Evolutionary conservation across 805 yeast genomes (phyloP).

Genomic region (Lipomyces yamanashiensis): DNA sequence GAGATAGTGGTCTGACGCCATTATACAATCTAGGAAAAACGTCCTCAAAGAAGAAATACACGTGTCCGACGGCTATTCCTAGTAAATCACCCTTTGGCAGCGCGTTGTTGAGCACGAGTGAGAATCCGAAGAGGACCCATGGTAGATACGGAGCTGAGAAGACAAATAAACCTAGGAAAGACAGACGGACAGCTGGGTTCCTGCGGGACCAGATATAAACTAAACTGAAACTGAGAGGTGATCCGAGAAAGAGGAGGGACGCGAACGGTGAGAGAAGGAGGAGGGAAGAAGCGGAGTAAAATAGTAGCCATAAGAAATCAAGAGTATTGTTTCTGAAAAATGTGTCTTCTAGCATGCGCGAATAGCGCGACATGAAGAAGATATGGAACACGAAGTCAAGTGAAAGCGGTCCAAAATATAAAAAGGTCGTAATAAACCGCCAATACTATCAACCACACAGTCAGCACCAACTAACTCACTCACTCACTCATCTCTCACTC

Average conservation of each 20-base stretch:
- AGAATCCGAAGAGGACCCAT: slow-evolving; percentile 45
- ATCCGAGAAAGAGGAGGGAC: slow-evolving; percentile 48
- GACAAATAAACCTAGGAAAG: slow-evolving; percentile 50
- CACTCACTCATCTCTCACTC: background rate
- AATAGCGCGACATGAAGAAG: slow-evolving; percentile 48
- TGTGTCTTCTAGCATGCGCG: slow-evolving; percentile 49
- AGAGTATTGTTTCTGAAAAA: slow-evolving; percentile 42
- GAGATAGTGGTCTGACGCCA: slow-evolving; percentile 47
- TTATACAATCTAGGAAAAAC: slow-evolving; percentile 48
- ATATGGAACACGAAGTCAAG: slow-evolving; percentile 46
- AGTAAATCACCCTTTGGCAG: slow-evolving; percentile 42
- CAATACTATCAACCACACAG: slow-evolving; percentile 43
- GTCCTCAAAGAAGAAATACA: slow-evolving; percentile 50
- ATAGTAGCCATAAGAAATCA: slow-evolving; percentile 50
- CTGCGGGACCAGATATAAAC: slow-evolving; percentile 56
- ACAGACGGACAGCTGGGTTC: slow-evolving; percentile 50
- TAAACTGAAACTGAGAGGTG: slow-evolving; percentile 47
- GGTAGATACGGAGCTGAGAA: slow-evolving; percentile 54
- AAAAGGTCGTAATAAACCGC: slow-evolving; percentile 50
- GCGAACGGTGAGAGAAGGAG: slow-evolving; percentile 44
- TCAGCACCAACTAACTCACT: background rate
- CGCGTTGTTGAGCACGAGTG: slow-evolving; percentile 38
- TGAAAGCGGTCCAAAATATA: slow-evolving; percentile 52
- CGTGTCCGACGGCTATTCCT: slow-evolving; percentile 53
- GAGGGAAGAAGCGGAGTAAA: slow-evolving; percentile 43